Evolutionary conservation across 2,329 filamentous ascomycete genomes (phyloP), one percentile per base, ranked within the genome.

Genomic region (Huntiella bhutanensis): DNA sequence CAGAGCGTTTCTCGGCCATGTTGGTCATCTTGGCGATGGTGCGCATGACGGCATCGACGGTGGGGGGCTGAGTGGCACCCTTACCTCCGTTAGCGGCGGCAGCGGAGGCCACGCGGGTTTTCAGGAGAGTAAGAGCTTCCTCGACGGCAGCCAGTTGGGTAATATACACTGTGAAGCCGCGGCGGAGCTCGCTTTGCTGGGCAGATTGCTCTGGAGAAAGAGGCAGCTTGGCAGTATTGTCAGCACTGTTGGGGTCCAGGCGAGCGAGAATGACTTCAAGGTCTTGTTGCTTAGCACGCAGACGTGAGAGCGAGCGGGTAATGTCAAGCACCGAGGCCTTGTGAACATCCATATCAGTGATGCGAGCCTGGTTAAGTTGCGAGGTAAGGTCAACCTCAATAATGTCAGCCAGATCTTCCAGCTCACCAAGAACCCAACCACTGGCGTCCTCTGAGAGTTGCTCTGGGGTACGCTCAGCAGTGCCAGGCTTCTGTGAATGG

Each of bases 11-110:
- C 66, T 96, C 84, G 0, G 82, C 82, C 80, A 95, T 88, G 50
- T 69, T 73, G 33, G 87, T 95, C 81, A 98, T 87, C 57, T 91
- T 94, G 49, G 70, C 69, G 53, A 98, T 93, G 1, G 91, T 98
- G 50, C 82, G 83, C 54, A 87, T 80, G 15, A 98, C 83, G 0
- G 85, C 84, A 55, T 95, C 91, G 7, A 95, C 83, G 0, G 87
- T 95, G 0, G 91, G 91, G 4, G 79, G 73, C 43, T 70, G 67
- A 8, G 61, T 56, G 16, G 56, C 59, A 1, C 57, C 58, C 4
- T 34, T 41, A 17, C 38, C 43, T 15, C 41, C 45, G 4, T 62
- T 61, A 48, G 62, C 70, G 53, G 66, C 70, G 37, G 64, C 63
- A 5, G 69, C 68, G 1, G 72, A 64, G 1, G 80, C 79, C 13